These are phyloP conservation scores for Diphasiastrum complanatum DNA, from an alignment of 83 land plant species.

Conservation along the genomic window DNA sequence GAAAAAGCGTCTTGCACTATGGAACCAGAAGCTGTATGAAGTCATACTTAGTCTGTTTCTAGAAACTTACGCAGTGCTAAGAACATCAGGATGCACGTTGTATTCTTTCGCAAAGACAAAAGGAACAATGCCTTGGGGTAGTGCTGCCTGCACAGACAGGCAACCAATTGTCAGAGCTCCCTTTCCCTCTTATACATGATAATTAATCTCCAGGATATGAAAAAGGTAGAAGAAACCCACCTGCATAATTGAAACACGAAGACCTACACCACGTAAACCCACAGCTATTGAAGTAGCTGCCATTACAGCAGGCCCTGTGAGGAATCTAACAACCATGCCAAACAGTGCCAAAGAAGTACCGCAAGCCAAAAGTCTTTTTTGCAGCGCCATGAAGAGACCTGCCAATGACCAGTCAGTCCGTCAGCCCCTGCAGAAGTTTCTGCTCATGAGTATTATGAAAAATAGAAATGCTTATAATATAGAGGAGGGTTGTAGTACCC, in stretches of 20 bases:
- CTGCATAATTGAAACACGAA: conserved; percentile 22
- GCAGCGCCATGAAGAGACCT: conserved; percentile 27
- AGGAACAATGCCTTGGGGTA: not conserved
- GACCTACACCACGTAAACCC: conserved; percentile 12
- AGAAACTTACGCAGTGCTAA: conserved; percentile 3
- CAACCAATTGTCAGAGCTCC: not conserved
- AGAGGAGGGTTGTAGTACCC: conserved; percentile 2
- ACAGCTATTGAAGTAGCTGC: conserved; percentile 25
- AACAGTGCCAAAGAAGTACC: conserved; percentile 13
- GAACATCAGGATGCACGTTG: not conserved
- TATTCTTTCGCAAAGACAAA: not conserved
- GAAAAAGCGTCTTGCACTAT: not conserved
- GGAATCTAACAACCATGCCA: conserved; percentile 20
- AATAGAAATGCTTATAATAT: too few relatives aligned
- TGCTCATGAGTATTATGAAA: too few relatives aligned
- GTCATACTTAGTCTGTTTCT: not conserved
- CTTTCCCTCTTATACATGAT: not conserved
- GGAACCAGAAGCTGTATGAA: not conserved
- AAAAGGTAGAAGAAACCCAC: not conserved
- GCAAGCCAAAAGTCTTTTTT: conserved; percentile 19
- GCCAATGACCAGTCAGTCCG: not conserved
- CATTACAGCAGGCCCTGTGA: conserved; percentile 25
- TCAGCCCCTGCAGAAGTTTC: too few relatives aligned
- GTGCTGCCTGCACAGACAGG: not conserved
- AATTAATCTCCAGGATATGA: not conserved